A percentile compares a stretch with the other conserved stretches of the same genome.
These are phyloP conservation scores for Mitragyna speciosa DNA, from an alignment of 257 asterid species.

Conservation along the genomic window DNA sequence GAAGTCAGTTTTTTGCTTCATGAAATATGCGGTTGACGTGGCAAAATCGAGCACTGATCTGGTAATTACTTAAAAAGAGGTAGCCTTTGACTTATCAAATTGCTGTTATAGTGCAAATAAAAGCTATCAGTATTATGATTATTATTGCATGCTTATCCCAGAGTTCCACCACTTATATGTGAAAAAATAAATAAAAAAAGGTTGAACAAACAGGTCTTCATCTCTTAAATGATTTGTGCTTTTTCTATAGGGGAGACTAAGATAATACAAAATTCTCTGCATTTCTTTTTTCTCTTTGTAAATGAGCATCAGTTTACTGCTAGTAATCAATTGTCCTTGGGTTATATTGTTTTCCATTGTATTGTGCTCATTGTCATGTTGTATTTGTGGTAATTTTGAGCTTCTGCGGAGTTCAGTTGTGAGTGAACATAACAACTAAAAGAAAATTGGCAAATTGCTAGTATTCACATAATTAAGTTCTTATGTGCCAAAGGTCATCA, in stretches of 20 bases:
- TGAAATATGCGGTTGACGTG: constrained; percentile 60
- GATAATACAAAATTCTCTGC: background rate
- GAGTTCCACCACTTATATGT: background rate
- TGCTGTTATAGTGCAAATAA: background rate
- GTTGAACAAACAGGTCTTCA: too few species aligned
- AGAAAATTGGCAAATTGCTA: too few species aligned
- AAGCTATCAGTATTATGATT: background rate
- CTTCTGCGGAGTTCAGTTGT: background rate
- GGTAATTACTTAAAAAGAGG: constrained; percentile 37
- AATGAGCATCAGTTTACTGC: background rate
- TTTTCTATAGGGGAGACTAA: background rate
- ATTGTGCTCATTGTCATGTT: too few species aligned
- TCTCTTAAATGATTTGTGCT: background rate
- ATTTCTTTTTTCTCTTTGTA: too few species aligned
- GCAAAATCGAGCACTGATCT: constrained; percentile 51
- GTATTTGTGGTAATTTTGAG: too few species aligned
- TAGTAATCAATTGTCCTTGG: background rate
- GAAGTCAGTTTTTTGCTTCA: constrained; percentile 51
- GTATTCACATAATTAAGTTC: too few species aligned
- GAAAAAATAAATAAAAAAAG: too few species aligned
- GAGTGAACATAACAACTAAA: too few species aligned
- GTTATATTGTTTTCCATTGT: background rate
- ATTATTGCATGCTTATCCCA: background rate
- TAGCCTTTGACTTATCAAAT: background rate
- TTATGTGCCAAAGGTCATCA: too few species aligned